Base-by-base conservation (phyloP, 75 land plant genomes). In the Gnetum montanum region DNA sequence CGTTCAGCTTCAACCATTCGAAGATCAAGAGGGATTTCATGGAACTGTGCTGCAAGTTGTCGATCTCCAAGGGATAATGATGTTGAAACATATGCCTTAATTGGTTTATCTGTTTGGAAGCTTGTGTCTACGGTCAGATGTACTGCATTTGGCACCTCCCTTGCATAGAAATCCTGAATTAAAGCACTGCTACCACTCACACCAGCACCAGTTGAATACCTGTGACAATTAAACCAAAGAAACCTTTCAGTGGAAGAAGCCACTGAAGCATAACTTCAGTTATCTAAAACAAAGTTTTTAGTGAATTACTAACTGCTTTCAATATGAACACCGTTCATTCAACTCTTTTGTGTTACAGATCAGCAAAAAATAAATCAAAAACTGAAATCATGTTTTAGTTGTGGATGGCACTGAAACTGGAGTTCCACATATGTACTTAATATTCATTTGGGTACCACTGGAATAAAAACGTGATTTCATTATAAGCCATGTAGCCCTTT, bases 1-100 rank as follows among this genome's bases (percentile, higher is more conserved):
- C 85, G 60, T 60, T 90, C 99, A 46, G 97, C 99, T 61, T 95
- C 99, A 46, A 83, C 46, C 88, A 95, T 77, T n/a, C 88, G 85
- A 8, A 81, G 60, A 65, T 90, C 97, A 38, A 95, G 74, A 40
- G 90, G 97, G 61, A 95, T 81, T 61, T 95, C 99, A 62, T 90
- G 80, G 65, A 95, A 95, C 54, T 86, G 99, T 1, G 92, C 83
- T 58, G 97, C 99, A 69, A 95, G 83, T 50, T 58, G 96, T 29
- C 84, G 69, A 19, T 95, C 99, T 46, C 88, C 96, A 61, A 95
- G 85, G 37, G 83, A 80, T 3, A 95, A 59, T 35, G 58, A 70
- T 16, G 77, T 75, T 36, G 92, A 86, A 28, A 86, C 77, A 65
- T 76, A 90, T 6, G 82, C 99, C 49, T 81, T 90, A 55, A 95